A percentile compares a stretch with the other conserved stretches of the same genome.
Evolutionary conservation across 345 rosid species (phyloP).

Genomic region (Capsella bursapastoris): DNA sequence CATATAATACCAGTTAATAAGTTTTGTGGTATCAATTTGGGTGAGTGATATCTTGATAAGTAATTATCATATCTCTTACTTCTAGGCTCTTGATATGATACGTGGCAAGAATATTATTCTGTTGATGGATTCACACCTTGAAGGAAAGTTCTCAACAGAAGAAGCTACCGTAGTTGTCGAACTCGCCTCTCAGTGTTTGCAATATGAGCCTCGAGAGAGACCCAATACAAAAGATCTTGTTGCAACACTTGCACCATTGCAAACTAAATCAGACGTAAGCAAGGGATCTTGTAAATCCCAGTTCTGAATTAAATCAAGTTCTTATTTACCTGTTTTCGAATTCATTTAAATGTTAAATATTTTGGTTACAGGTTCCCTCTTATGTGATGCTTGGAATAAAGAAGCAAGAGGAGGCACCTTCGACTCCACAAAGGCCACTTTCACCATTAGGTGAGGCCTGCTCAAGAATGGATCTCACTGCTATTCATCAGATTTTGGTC

Average conservation of each 20-base stretch:
- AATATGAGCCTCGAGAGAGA: slow-evolving; percentile 94
- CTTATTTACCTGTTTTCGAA: slow-evolving; percentile 13
- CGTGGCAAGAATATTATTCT: slow-evolving; percentile 69
- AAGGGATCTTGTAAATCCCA: not conserved
- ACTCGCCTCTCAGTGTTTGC: slow-evolving; percentile 88
- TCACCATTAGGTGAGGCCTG: slow-evolving; percentile 96
- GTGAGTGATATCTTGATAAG: slow-evolving; percentile 8
- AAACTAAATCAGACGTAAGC: slow-evolving; percentile 83
- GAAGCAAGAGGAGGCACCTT: slow-evolving; percentile 76
- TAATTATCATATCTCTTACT: slow-evolving; percentile 6
- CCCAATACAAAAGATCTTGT: slow-evolving; percentile 84
- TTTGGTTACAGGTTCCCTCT: slow-evolving; percentile 75
- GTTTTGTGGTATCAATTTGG: slow-evolving; percentile 14
- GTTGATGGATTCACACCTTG: slow-evolving; percentile 94
- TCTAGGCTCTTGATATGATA: slow-evolving; percentile 97
- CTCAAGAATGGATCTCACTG: slow-evolving; percentile 93
- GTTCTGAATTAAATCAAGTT: not conserved
- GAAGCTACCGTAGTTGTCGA: slow-evolving; percentile 82
- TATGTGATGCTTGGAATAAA: slow-evolving; percentile 82
- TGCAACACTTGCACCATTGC: slow-evolving; percentile 73
- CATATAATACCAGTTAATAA: not conserved
- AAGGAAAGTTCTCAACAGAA: slow-evolving; percentile 87
- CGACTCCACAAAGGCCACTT: slow-evolving; percentile 76
- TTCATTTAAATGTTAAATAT: not conserved
- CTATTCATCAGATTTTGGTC: slow-evolving; percentile 90